Evolutionary conservation across 768 basidiomycete genomes (phyloP).

Genomic region (Obba rivulosa): DNA sequence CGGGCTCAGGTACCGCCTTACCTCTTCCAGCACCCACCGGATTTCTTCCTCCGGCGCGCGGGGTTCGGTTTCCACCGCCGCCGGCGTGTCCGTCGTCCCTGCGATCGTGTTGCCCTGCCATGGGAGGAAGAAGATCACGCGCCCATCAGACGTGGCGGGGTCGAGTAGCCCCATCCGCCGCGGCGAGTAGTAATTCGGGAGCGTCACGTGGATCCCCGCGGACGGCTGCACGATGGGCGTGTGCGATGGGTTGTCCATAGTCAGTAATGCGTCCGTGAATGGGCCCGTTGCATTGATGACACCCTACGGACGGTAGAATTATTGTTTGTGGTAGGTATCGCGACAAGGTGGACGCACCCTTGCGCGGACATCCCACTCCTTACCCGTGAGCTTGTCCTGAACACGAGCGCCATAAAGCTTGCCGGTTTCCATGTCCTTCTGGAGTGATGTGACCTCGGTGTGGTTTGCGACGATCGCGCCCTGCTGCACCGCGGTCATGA

Average conservation of each 20-base stretch:
- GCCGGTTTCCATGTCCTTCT: constrained; percentile 53
- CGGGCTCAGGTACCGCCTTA: constrained; percentile 79
- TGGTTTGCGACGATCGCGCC: constrained; percentile 90
- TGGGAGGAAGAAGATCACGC: constrained; percentile 98
- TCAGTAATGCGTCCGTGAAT: constrained; percentile 80
- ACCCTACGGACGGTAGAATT: constrained; percentile 41
- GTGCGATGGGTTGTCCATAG: constrained; percentile 72
- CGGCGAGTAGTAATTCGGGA: constrained; percentile 96
- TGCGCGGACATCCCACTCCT: constrained; percentile 76
- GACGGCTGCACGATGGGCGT: constrained; percentile 89
- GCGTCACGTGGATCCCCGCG: constrained; percentile 91
- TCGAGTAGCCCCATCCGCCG: constrained; percentile 93
- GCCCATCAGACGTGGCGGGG: constrained; percentile 91
- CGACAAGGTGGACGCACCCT: constrained; percentile 46
- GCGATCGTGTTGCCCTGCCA: constrained; percentile 99
- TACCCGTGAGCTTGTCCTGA: constrained; percentile 77
- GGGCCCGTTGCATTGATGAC: constrained; percentile 97
- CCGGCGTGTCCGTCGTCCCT: constrained; percentile 89
- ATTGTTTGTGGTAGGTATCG: background rate
- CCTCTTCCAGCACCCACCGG: constrained; percentile 93
- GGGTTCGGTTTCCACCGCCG: constrained; percentile 67
- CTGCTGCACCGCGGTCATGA: constrained; percentile 91
- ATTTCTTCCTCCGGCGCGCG: constrained; percentile 90
- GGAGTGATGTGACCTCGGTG: constrained; percentile 73
- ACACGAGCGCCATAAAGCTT: constrained; percentile 72